Percentiles rank a stretch among this genome's conserved stretches.
Conservation (phyloP, 192 early-diverging fungal species). For the Dissophora globulifera region DNA sequence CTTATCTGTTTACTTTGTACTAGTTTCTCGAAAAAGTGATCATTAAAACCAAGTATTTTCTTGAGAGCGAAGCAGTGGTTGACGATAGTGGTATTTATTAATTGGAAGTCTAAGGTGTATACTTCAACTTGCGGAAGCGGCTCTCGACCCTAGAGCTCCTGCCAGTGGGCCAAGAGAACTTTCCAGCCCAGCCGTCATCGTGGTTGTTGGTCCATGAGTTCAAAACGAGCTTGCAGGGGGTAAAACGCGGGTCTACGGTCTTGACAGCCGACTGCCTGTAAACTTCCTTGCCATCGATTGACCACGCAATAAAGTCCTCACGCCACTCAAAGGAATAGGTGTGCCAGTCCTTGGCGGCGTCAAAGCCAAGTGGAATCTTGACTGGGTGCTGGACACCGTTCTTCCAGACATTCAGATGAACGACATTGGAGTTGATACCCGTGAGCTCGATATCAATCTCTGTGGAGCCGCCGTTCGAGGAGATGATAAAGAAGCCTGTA, state of each 20-base stretch:
- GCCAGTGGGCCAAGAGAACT: conserved; percentile 11
- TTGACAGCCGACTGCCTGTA: conserved; percentile 4
- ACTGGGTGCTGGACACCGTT: conserved; percentile 4
- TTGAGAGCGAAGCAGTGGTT: too few species aligned
- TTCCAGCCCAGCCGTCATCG: conserved; percentile 31
- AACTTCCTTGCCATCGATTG: conserved; percentile 5
- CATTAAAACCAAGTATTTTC: too few species aligned
- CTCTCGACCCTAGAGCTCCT: not conserved
- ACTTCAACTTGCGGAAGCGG: conserved; percentile 26
- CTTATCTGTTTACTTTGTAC: not conserved
- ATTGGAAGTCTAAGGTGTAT: conserved; percentile 11
- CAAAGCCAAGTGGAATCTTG: conserved; percentile 12
- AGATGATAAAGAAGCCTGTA: conserved; percentile 28
- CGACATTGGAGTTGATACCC: conserved; percentile 13
- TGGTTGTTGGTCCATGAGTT: conserved; percentile 20
- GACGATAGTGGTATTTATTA: conserved; percentile 12
- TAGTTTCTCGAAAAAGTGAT: not conserved
- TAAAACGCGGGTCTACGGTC: conserved; percentile 2
- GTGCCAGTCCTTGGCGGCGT: conserved; percentile 8
- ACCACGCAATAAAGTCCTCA: conserved; percentile 8
- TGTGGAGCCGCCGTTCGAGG: not conserved
- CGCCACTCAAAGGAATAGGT: conserved; percentile 13
- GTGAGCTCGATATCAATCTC: conserved; percentile 43
- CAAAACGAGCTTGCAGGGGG: conserved; percentile 10
- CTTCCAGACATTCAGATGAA: conserved; percentile 26